These are phyloP conservation scores for Saccharomyces eubayanus DNA, from an alignment of 805 yeast species.

Conservation along the genomic window DNA sequence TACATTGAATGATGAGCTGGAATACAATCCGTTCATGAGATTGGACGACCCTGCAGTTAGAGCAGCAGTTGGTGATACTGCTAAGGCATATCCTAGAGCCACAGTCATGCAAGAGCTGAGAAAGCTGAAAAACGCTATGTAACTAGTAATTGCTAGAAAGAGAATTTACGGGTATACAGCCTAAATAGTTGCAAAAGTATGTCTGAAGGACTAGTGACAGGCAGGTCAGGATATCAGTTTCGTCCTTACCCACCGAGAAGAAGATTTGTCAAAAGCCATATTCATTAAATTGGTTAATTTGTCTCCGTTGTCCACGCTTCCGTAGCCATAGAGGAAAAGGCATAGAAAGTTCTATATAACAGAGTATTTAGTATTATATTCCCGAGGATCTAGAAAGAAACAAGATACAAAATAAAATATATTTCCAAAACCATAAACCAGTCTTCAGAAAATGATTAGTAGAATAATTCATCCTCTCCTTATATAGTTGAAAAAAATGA, in stretches of 20 bases:
- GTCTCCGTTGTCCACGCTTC: conserved; percentile 48
- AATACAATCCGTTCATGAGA: conserved; percentile 86
- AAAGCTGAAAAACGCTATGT: conserved; percentile 61
- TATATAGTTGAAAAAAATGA: not conserved
- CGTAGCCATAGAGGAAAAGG: conserved; percentile 23
- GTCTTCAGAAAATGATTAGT: too few species aligned
- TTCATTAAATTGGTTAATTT: conserved; percentile 21
- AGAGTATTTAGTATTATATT: conserved; percentile 16
- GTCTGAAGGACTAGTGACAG: conserved; percentile 8
- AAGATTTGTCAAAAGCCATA: conserved; percentile 5
- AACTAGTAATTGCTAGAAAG: conserved; percentile 4
- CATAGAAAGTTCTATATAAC: conserved; percentile 36
- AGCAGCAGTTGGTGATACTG: conserved; percentile 45
- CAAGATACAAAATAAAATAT: too few species aligned
- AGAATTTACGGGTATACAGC: not conserved
- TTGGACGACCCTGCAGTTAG: conserved; percentile 55
- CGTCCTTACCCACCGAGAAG: conserved; percentile 1
- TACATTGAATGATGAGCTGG: conserved; percentile 74
- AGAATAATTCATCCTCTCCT: not conserved
- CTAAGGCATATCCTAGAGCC: conserved; percentile 29
- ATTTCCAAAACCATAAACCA: too few species aligned
- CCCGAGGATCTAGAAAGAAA: conserved; percentile 25
- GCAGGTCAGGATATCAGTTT: not conserved
- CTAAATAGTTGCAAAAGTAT: not conserved
- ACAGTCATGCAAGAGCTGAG: conserved; percentile 69